Evolutionary conservation across 2,329 filamentous ascomycete species (phyloP).

Genomic region (Macrophomina phaseolina): DNA sequence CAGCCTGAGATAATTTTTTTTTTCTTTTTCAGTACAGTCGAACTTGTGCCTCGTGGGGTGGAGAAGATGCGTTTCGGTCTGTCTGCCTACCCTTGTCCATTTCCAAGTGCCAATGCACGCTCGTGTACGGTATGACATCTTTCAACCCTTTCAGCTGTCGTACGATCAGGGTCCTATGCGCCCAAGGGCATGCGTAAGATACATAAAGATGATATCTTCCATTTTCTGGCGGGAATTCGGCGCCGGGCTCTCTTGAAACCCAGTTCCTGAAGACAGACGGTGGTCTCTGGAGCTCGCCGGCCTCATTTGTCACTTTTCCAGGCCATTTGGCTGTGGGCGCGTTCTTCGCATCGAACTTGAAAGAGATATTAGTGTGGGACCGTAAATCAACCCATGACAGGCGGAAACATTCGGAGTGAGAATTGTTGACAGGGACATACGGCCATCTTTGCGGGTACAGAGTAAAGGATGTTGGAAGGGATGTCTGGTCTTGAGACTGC

Average conservation of each 20-base stretch:
- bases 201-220: constrained; percentile 94
- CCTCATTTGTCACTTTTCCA: constrained; percentile 56
- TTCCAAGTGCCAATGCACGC: constrained; percentile 81
- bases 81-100: constrained; percentile 66
- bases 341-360: no score
- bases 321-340: no score
- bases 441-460: no score
- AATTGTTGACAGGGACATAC: no score
- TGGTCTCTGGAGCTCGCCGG: constrained; percentile 92
- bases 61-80: no score
- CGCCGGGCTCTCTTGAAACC: constrained; percentile 73
- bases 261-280: constrained; percentile 80
- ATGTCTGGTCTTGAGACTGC: no score
- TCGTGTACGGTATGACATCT: constrained; percentile 76
- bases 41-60: no score
- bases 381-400: no score
- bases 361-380: no score
- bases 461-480: no score
- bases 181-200: constrained; percentile 94
- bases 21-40: no score
- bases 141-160: constrained; percentile 91
- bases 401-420: no score
- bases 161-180: constrained; percentile 84
- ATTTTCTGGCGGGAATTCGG: constrained; percentile 83
- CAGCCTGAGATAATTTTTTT: constrained; percentile 62